phyloP scores from a whole-genome alignment of 177 flowering plant species.

The Vitis hybrid region DNA sequence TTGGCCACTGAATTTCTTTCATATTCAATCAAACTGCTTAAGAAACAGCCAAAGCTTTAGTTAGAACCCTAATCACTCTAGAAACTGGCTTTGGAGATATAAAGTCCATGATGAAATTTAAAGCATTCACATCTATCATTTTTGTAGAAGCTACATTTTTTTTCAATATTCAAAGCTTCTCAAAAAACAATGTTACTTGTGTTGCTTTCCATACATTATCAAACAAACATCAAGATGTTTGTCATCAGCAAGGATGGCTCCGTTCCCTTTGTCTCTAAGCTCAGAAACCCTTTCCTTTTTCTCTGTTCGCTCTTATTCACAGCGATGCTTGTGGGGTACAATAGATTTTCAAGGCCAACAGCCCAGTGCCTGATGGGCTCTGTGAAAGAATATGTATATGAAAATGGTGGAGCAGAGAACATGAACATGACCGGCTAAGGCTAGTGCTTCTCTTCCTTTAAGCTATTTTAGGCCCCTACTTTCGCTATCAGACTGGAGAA shows the following conservation, averaged over 20 bases:
- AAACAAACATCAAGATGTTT: neutral
- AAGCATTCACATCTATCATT: too few species aligned
- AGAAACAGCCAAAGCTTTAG: too few species aligned
- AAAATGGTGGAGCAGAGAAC: neutral
- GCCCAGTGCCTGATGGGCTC: neutral
- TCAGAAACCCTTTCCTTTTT: conserved; percentile 3
- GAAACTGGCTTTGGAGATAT: too few species aligned
- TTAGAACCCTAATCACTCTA: too few species aligned
- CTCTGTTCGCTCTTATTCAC: conserved; percentile 1
- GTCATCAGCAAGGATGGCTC: neutral
- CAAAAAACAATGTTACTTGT: neutral
- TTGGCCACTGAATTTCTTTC: too few species aligned
- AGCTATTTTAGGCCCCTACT: too few species aligned
- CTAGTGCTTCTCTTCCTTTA: too few species aligned
- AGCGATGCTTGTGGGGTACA: conserved; percentile 2
- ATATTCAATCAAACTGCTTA: too few species aligned
- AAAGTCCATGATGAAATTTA: too few species aligned
- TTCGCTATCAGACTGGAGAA: too few species aligned
- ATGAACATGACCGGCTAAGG: conserved; percentile 1
- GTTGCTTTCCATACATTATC: neutral
- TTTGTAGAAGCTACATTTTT: too few species aligned
- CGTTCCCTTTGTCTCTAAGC: conserved; percentile 16
- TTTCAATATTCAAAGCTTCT: neutral
- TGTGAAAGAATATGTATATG: neutral
- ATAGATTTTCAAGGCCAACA: neutral